A percentile compares a stretch with the other conserved stretches of the same genome.
Conservation (phyloP, 805 yeast genomes). For the Lipomyces yamanashiensis region DNA sequence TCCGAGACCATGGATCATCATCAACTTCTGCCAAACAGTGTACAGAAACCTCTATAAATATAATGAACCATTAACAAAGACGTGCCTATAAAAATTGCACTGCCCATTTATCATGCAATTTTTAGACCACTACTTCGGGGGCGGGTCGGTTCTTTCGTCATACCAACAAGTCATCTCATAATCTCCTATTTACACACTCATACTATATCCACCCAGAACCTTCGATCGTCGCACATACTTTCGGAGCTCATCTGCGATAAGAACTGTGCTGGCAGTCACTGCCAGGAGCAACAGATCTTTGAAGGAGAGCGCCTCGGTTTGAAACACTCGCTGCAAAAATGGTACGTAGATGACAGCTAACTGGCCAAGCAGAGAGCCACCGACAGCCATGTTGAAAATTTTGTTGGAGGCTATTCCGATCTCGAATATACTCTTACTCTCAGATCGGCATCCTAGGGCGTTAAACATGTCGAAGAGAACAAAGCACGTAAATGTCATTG, state of each 20-base stretch:
- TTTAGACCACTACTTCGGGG: not conserved
- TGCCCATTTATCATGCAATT: not conserved
- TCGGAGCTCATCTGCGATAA: slow-evolving; percentile 81
- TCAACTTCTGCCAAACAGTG: not conserved
- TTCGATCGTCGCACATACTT: slow-evolving; percentile 51
- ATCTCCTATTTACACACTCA: slow-evolving; percentile 25
- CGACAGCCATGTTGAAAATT: slow-evolving; percentile 93
- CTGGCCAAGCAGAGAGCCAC: slow-evolving; percentile 87
- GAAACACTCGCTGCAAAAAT: slow-evolving; percentile 88
- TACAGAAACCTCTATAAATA: not conserved
- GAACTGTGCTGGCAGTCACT: slow-evolving; percentile 74
- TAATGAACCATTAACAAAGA: not conserved
- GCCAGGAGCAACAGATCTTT: slow-evolving; percentile 70
- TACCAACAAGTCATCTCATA: not conserved
- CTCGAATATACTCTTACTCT: slow-evolving; percentile 79
- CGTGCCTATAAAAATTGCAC: not conserved
- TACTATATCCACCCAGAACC: slow-evolving; percentile 27
- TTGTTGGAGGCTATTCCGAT: slow-evolving; percentile 75
- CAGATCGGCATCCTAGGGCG: slow-evolving; percentile 91
- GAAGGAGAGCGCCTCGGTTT: slow-evolving; percentile 84
- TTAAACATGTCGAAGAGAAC: slow-evolving; percentile 96
- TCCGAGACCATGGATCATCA: not conserved
- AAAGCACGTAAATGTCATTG: slow-evolving; percentile 98
- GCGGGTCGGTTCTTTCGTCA: not conserved
- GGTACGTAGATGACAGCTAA: slow-evolving; percentile 92